phyloP scores from a whole-genome alignment of 2,329 filamentous ascomycete genomes.

The Exophiala xenobiotica region DNA sequence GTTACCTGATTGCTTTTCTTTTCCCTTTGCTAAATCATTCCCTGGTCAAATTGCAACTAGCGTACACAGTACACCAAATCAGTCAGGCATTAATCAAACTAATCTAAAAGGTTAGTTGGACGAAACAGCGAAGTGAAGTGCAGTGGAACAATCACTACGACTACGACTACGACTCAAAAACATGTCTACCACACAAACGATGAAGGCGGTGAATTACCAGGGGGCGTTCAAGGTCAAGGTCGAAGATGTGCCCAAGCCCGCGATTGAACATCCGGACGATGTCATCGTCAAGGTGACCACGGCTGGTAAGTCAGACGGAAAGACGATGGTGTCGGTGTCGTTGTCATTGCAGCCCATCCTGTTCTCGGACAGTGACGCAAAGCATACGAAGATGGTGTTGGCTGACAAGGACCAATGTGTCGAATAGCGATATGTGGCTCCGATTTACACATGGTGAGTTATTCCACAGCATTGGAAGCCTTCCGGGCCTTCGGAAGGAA shows the following conservation, averaged over 20 bases:
- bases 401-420: neutral
- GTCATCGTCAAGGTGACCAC: conserved; percentile 66
- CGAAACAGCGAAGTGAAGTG: neutral
- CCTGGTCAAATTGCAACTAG: too few relatives aligned
- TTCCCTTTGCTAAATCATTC: too few relatives aligned
- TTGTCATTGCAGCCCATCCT: too few relatives aligned
- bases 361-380: too few relatives aligned
- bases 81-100: too few relatives aligned
- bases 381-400: too few relatives aligned
- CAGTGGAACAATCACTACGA: neutral
- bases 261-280: conserved; percentile 64
- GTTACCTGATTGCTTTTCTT: too few relatives aligned
- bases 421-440: conserved; percentile 54
- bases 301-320: conserved; percentile 50
- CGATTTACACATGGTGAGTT: conserved; percentile 44
- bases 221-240: conserved; percentile 63
- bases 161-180: conserved; percentile 8
- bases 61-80: too few relatives aligned
- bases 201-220: conserved; percentile 65
- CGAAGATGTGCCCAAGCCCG: conserved; percentile 58
- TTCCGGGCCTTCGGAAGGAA: neutral
- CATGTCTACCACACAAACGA: conserved; percentile 38
- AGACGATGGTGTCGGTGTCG: too few relatives aligned
- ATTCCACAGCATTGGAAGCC: too few relatives aligned
- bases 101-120: too few relatives aligned